phyloP scores from a whole-genome alignment of 2,329 filamentous ascomycete genomes.

The Cadophora malorum region DNA sequence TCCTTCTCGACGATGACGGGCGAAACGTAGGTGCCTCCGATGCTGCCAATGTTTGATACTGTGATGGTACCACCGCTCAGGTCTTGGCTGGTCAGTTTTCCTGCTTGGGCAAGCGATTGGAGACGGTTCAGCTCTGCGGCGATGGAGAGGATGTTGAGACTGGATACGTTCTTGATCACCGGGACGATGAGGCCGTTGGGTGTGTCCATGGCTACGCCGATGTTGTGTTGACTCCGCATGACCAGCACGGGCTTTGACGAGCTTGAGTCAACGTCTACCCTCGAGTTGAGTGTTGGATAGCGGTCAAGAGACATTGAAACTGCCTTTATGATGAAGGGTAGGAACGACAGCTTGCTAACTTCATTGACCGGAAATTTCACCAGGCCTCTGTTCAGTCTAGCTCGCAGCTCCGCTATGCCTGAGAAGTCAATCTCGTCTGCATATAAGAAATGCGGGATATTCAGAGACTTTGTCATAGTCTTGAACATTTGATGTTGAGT shows the following conservation, averaged over 20 bases:
- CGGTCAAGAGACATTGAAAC: conserved; percentile 83
- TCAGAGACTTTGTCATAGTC: conserved; percentile 89
- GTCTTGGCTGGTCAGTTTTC: conserved; percentile 77
- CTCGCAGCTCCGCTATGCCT: conserved; percentile 73
- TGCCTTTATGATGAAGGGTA: conserved; percentile 96
- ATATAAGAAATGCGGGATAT: conserved; percentile 95
- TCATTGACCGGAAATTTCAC: conserved; percentile 46
- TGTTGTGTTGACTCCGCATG: conserved; percentile 86
- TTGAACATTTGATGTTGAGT: conserved; percentile 97
- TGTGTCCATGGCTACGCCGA: conserved; percentile 95
- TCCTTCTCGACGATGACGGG: conserved; percentile 91
- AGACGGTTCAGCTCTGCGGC: conserved; percentile 78
- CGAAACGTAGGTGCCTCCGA: conserved; percentile 89
- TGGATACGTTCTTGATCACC: conserved; percentile 84
- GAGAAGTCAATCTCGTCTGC: conserved; percentile 88
- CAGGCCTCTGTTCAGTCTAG: conserved; percentile 73
- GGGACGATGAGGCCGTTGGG: conserved; percentile 88
- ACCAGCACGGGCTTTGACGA: conserved; percentile 74
- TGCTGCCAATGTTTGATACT: conserved; percentile 93
- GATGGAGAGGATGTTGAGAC: conserved; percentile 78
- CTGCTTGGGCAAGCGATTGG: conserved; percentile 73
- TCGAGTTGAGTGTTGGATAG: conserved; percentile 87
- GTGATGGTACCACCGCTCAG: conserved; percentile 90
- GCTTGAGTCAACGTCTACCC: conserved; percentile 67
- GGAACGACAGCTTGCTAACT: conserved; percentile 78